A percentile compares a stretch with the other conserved stretches of the same genome.
Conservation (phyloP, 371 early-diverging fungal species). For the Rhizopus delemar region DNA sequence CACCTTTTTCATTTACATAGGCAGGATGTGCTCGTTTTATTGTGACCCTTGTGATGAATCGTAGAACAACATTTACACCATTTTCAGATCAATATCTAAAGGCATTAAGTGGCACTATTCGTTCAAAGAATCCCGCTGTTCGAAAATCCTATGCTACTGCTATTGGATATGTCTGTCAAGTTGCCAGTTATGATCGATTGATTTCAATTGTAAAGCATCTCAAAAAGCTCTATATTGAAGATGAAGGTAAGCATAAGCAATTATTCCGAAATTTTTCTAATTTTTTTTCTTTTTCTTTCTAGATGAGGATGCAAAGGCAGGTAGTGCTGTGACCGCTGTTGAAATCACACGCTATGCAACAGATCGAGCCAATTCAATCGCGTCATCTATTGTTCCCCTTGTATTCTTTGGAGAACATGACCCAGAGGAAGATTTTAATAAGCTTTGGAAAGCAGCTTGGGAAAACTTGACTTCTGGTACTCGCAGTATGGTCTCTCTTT, state of each 20-base stretch:
- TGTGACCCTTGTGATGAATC: slow-evolving; percentile 72
- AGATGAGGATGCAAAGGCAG: slow-evolving; percentile 77
- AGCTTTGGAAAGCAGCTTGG: slow-evolving; percentile 81
- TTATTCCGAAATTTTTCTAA: background rate
- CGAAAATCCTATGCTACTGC: slow-evolving; percentile 86
- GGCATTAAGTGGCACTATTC: slow-evolving; percentile 73
- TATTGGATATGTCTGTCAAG: slow-evolving; percentile 74
- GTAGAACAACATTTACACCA: slow-evolving; percentile 57
- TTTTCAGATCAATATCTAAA: slow-evolving; percentile 72
- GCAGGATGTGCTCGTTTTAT: slow-evolving; percentile 89
- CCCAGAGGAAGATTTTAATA: slow-evolving; percentile 54
- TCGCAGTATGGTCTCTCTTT: slow-evolving; percentile 59
- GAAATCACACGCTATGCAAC: slow-evolving; percentile 81
- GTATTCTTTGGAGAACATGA: slow-evolving; percentile 80
- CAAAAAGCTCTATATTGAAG: slow-evolving; percentile 71
- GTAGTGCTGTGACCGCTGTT: slow-evolving; percentile 69
- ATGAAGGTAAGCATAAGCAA: slow-evolving; percentile 47
- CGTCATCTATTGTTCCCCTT: slow-evolving; percentile 69
- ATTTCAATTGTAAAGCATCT: slow-evolving; percentile 69
- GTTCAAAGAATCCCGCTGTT: slow-evolving; percentile 78
- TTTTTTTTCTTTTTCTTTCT: slow-evolving; percentile 9
- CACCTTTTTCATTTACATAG: slow-evolving; percentile 34
- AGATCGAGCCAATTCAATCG: slow-evolving; percentile 62
- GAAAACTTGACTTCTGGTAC: slow-evolving; percentile 80
- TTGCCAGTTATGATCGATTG: slow-evolving; percentile 63